A percentile compares a stretch with the other conserved stretches of the same genome.
phyloP scores from a whole-genome alignment of 2,329 filamentous ascomycete species.

The Rhynchosporium secalis region DNA sequence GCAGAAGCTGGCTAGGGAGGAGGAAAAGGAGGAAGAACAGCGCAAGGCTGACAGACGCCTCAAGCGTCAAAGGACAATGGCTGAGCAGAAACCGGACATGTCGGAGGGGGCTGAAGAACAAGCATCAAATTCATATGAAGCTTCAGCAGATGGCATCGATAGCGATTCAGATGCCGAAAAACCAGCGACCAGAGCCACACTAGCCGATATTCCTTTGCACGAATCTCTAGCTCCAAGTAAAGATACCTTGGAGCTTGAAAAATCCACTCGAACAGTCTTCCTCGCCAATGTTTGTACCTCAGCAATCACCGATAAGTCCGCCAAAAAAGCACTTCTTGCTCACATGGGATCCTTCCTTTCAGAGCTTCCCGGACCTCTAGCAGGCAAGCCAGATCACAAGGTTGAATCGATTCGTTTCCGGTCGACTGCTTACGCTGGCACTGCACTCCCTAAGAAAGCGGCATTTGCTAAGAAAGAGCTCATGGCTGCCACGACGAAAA shows the following conservation, averaged over 20 bases:
- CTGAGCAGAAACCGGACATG: conserved; percentile 41
- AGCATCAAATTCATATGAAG: conserved; percentile 33
- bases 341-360: conserved; percentile 78
- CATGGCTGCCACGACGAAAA: conserved; percentile 88
- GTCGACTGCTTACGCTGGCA: conserved; percentile 80
- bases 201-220: conserved; percentile 48
- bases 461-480: conserved; percentile 88
- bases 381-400: conserved; percentile 59
- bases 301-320: conserved; percentile 78
- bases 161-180: conserved; percentile 37
- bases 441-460: conserved; percentile 84
- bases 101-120: conserved; percentile 39
- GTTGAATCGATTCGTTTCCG: conserved; percentile 93
- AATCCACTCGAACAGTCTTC: conserved; percentile 88
- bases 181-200: conserved; percentile 43
- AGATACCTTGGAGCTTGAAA: conserved; percentile 69
- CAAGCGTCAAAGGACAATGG: conserved; percentile 54
- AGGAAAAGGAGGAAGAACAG: conserved; percentile 55
- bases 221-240: conserved; percentile 56
- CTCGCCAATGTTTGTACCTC: conserved; percentile 84
- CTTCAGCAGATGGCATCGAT: conserved; percentile 32
- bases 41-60: conserved; percentile 43
- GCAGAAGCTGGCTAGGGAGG: conserved; percentile 60
- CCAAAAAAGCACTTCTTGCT: conserved; percentile 72
- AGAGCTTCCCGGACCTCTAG: conserved; percentile 48